Base-by-base conservation (phyloP, 2,329 filamentous ascomycete genomes). In the Elsinoe ampelina region DNA sequence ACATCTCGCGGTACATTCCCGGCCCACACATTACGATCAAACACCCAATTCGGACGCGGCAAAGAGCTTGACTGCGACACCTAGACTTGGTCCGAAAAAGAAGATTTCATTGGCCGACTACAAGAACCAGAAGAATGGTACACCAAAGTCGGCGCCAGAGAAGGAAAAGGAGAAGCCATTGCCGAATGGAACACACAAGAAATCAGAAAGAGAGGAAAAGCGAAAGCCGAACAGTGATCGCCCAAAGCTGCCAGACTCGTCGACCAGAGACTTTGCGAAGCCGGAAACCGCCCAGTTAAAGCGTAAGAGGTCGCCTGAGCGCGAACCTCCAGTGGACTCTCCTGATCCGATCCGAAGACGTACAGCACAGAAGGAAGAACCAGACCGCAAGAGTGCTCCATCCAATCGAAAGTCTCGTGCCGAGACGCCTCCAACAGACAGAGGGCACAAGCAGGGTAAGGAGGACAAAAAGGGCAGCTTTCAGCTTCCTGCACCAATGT, bases 101-200 rank as follows among this genome's bases (percentile, higher is more conserved):
- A 84, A 82, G 67, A 83, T 84, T 59, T 82, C 73, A 56, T 67
- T 84, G 55, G 79, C 75, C 41, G 80, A 79, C 38, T 85, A 84
- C 68, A 83, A 80, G 68, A 79, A 75, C 59, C 81, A 81, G 62
- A 67, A 74, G 65, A 75, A 70, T 5, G 63, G 63, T 13, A 64
- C 67, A 13, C 60, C 66, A 43, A 60, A 57, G 47, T 64, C 63
- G 41, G 63, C 67, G 56, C 43, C 55, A 34, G 34, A 51, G 39
- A 63, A 65, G 41, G 13, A 59, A 54, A 51, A 43, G 38, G 26
- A 5, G 7, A 30, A 30, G 26, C 5, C 26, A 8, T 41, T 20
- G 13, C 32, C 17, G 15, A 41, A 38, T 19, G 48, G 56, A n/a
- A 65, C 2, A 70, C 65, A 54, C 20, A 58, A 62, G 48, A 30